Evolutionary conservation across 352 stramenopile species (phyloP).

Genomic region (Pythium aristosporum): DNA sequence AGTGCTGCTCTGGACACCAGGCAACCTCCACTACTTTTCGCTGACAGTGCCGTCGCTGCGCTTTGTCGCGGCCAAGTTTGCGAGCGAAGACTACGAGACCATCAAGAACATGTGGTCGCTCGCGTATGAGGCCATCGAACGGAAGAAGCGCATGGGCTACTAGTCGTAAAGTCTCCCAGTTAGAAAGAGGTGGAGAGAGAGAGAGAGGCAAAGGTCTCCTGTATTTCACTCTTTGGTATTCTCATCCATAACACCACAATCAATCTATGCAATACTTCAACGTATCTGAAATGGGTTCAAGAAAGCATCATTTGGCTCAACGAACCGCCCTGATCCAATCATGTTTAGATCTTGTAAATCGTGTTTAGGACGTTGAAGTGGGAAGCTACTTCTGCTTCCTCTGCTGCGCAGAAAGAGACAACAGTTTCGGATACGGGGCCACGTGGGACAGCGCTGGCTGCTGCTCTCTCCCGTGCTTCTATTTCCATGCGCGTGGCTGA

Average conservation of each 20-base stretch:
- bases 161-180: background rate
- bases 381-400: background rate
- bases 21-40: constrained; percentile 85
- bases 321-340: no score
- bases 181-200: no score
- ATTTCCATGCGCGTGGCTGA: background rate
- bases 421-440: background rate
- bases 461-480: background rate
- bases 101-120: constrained; percentile 83
- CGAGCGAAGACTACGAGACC: constrained; percentile 79
- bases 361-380: background rate
- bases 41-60: constrained; percentile 76
- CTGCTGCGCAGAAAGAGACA: background rate
- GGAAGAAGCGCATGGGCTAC: constrained; percentile 75
- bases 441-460: background rate
- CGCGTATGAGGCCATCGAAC: constrained; percentile 79
- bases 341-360: no score
- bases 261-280: no score
- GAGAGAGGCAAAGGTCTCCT: no score
- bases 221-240: background rate
- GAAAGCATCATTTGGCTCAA: no score
- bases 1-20: constrained; percentile 21
- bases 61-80: constrained; percentile 82
- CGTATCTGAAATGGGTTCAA: no score
- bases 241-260: no score